phyloP scores from a whole-genome alignment of 2,329 filamentous ascomycete genomes.

The Sclerotinia glacialis region DNA sequence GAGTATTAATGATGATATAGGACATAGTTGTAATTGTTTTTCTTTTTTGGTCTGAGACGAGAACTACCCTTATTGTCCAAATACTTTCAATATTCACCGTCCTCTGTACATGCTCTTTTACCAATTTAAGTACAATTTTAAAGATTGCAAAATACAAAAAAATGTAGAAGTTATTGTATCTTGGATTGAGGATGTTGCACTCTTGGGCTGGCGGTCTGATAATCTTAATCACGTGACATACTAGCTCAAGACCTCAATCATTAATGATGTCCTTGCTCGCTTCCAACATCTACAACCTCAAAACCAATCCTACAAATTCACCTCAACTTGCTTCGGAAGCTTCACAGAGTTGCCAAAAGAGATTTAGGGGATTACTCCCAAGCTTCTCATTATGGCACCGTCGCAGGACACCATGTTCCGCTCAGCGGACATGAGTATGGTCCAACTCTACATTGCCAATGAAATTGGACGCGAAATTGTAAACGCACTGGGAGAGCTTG shows the following conservation, averaged over 20 bases:
- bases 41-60: neutral
- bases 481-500: slow-evolving; percentile 91
- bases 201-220: neutral
- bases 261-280: neutral
- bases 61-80: neutral
- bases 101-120: too few relatives aligned
- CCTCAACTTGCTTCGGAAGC: slow-evolving; percentile 19
- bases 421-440: slow-evolving; percentile 99
- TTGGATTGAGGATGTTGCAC: neutral
- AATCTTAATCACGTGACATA: neutral
- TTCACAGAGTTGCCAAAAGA: slow-evolving; percentile 28
- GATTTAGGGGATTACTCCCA: slow-evolving; percentile 25
- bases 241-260: slow-evolving; percentile 13
- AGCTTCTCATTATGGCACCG: slow-evolving; percentile 53
- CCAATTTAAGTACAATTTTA: too few relatives aligned
- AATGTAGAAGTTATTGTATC: neutral
- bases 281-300: slow-evolving; percentile 17
- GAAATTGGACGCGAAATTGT: slow-evolving; percentile 98
- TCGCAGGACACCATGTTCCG: slow-evolving; percentile 93
- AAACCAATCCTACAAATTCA: slow-evolving; percentile 13
- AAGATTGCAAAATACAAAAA: neutral
- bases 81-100: too few relatives aligned
- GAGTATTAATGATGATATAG: neutral
- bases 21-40: neutral
- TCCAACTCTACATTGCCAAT: slow-evolving; percentile 98